These are phyloP conservation scores for Melaleuca quinquenervia DNA, from an alignment of 345 rosid species.

Conservation along the genomic window DNA sequence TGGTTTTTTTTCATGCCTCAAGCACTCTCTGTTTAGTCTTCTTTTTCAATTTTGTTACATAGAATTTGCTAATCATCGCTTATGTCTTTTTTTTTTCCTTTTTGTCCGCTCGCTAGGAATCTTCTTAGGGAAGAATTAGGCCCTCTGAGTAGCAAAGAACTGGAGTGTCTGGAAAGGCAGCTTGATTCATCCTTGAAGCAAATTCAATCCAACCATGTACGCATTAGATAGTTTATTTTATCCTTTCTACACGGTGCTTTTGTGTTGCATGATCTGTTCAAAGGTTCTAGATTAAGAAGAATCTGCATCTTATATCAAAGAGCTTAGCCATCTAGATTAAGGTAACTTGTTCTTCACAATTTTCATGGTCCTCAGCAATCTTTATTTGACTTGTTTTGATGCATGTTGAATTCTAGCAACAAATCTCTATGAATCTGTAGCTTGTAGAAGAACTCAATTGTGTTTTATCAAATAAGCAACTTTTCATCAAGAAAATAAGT, in stretches of 20 bases:
- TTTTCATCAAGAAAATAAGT: background rate
- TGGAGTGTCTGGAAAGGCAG: constrained; percentile 92
- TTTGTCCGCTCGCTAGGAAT: constrained; percentile 29
- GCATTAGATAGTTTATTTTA: background rate
- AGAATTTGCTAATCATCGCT: too few species aligned
- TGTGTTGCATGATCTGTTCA: background rate
- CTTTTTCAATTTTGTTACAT: too few species aligned
- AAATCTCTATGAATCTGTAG: background rate
- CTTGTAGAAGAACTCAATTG: background rate
- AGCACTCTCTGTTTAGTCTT: too few species aligned
- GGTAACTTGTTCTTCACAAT: constrained; percentile 21
- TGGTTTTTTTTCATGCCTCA: too few species aligned
- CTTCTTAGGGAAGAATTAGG: constrained; percentile 88
- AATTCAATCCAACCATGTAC: constrained; percentile 78
- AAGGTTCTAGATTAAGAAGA: background rate
- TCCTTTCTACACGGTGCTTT: background rate
- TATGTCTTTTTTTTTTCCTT: background rate
- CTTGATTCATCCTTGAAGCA: constrained; percentile 91
- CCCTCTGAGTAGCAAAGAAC: constrained; percentile 76
- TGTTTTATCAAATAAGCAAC: background rate
- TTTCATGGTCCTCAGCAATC: background rate
- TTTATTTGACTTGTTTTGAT: background rate
- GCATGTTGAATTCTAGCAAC: background rate
- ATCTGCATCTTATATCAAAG: background rate
- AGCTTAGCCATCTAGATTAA: background rate